Evolutionary conservation across 805 yeast genomes (phyloP), one percentile per base, ranked within the genome.

Genomic region (Suhomyces prunicola): DNA sequence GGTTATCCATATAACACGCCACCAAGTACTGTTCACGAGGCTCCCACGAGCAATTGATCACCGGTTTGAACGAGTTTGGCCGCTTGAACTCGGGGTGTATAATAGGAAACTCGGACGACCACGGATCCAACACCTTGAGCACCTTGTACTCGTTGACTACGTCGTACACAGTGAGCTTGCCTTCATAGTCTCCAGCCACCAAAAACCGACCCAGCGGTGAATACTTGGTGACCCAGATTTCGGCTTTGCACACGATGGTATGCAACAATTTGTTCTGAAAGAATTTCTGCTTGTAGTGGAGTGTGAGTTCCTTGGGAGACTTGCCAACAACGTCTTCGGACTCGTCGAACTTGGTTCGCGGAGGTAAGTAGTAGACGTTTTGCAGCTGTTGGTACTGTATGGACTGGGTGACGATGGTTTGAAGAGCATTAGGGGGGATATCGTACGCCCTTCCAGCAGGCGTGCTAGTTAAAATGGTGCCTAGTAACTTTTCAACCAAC

Each of bases 171-270:
- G 83, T 70, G 36, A 89, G 76, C 23, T 78, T 73, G 6, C 83
- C 78, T 64, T 90, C 96, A 13, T 83, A 78, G 6, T 94, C 84
- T 0, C 92, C 87, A 0, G 92, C 81, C n/a, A 90, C 96, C 40
- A 92, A 71, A 57, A 74, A 84, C 56, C 77, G 78, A 2, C 97
- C 97, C 69, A 81, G 79, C 46, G 90, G 88, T 5, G 94, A 86
- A 63, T 89, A 91, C 53, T 81, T 81, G 12, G 87, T 77, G 63
- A 77, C 87, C 97, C 97, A 92, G 10, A 90, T 93, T 66, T 92
- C 96, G 62, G 86, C 83, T 0, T 71, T 67, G 44, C 76, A 73
- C 0, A 69, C 57, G 6, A 88, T 68, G 0, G 79, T 75, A 52
- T 76, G 74, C 10, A 80, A 62, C 3, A 80, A 66, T 2, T 70